Conservation (phyloP, 2,329 filamentous ascomycete genomes). For the Diplodia corticola region DNA sequence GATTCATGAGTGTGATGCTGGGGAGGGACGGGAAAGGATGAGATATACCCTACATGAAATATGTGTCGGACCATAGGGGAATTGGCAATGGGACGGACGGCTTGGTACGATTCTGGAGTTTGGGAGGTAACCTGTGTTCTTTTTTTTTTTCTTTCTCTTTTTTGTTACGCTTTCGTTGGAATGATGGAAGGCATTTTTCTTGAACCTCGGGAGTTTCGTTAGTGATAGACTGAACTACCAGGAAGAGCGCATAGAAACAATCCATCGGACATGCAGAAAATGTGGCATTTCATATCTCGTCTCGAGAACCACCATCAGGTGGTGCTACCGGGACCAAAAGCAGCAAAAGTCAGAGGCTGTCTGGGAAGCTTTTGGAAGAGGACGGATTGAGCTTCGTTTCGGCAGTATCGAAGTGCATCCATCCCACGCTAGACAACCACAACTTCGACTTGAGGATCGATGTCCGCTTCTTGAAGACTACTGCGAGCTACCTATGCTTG, state of each 20-base stretch:
- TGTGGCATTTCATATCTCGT: not conserved
- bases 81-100: not conserved
- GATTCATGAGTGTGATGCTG: not conserved
- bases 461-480: too few relatives aligned
- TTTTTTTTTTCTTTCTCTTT: not conserved
- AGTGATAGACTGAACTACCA: not conserved
- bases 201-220: too few relatives aligned
- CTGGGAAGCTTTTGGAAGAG: too few relatives aligned
- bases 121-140: not conserved
- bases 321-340: constrained; percentile 19
- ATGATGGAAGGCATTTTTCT: not conserved
- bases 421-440: too few relatives aligned
- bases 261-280: not conserved
- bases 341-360: constrained; percentile 14
- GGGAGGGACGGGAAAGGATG: not conserved
- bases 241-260: not conserved
- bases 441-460: too few relatives aligned
- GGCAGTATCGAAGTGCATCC: too few relatives aligned
- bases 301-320: too few relatives aligned
- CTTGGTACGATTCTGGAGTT: not conserved
- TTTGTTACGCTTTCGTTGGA: not conserved
- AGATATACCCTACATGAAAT: not conserved
- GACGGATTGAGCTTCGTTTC: too few relatives aligned
- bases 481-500: too few relatives aligned
- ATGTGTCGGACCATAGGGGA: not conserved